Evolutionary conservation across 306 rosid genomes (phyloP), one percentile per base, ranked within the genome.

Genomic region (Castanea crenata): DNA sequence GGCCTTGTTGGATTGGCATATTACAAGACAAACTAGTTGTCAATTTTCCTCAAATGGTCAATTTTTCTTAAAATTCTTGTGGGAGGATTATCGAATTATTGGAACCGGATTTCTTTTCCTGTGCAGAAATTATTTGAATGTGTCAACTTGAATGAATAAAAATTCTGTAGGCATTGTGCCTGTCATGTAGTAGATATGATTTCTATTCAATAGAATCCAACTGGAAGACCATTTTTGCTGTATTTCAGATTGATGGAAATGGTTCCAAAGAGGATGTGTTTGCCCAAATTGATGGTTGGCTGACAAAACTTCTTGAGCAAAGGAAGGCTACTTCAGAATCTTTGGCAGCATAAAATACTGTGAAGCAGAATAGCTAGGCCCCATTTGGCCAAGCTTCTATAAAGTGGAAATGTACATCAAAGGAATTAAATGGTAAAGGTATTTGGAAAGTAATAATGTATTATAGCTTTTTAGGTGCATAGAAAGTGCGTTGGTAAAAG

Each of bases 261-360:
- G 84, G 54, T 63, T 38, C 90, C 11, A 92, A 91, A 92, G 89
- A 84, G 49, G 90, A 86, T 62, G 97, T 94, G 82, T 92, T 88
- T 86, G 79, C 84, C 57, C 88, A 91, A 87, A 87, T 94, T 75
- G 97, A 94, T 64, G 71, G 67, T 21, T 85, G 77, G 15, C 85
- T 94, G 63, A 32, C 84, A 34, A 79, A 71, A 58, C 92, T 94
- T 80, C 52, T 86, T 29, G 94, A 86, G 83, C 86, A 79, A 25
- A 85, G 86, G 84, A 80, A 86, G 79, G 80, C 82, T 73, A 74
- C 89, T 74, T 78, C 86, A 54, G 87, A 79, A 74, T 91, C 91
- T 69, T 51, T 88, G 76, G 89, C 86, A 11, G 88, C 89, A 79
- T 88, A 89, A 82, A 78, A 61, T 63, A 71, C 64, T 46, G 57